Evolutionary conservation across 768 basidiomycete genomes (phyloP), one percentile per base, ranked within the genome.

Genomic region (Lactarius tabidus): DNA sequence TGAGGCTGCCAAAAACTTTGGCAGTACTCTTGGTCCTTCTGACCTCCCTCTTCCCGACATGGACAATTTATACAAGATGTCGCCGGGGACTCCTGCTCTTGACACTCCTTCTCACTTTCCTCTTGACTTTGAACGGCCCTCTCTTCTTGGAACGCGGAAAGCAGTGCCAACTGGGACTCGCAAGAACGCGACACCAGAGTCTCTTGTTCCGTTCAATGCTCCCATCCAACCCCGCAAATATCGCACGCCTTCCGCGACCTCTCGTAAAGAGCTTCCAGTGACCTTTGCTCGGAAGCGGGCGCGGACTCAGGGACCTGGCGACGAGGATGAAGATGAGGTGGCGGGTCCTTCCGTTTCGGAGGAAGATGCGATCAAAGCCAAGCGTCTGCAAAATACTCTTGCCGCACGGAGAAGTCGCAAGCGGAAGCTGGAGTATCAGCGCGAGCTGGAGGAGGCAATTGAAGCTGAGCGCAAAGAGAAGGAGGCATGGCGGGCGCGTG

Each of bases 141-240:
- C 64, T 6, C 26, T 10, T 64, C 70, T 17, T 38, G 71, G 17
- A 63, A 52, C 67, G 62, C 81, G 74, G 28, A 77, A 74, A 69
- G 68, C 67, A 14, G 63, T 53, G 0, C 85, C 83, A 6, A 90
- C 84, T 2, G 88, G 88, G n/a, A 90, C 87, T 8, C 85, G 90
- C 67, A 87, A 85, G 74, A 87, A 88, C 73, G 76, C 87, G 48
- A 84, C 83, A 4, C 87, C 90, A 3, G 82, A 83, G 36, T 71
- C 80, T 2, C 81, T 92, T 26, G 82, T 94, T 28, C 81, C 87
- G 26, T 73, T 87, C 70, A 85, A 89, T 59, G 93, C 93, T 1
- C 93, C 93, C 0, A 91, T 88, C 1, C 93, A 95, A 72, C 53
- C 82, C 0, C 86, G 93, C 67, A 83, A 83, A n/a, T 95, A 94